These are phyloP conservation scores for Stellera chamaejasme DNA, from an alignment of 345 rosid genomes.

Conservation along the genomic window DNA sequence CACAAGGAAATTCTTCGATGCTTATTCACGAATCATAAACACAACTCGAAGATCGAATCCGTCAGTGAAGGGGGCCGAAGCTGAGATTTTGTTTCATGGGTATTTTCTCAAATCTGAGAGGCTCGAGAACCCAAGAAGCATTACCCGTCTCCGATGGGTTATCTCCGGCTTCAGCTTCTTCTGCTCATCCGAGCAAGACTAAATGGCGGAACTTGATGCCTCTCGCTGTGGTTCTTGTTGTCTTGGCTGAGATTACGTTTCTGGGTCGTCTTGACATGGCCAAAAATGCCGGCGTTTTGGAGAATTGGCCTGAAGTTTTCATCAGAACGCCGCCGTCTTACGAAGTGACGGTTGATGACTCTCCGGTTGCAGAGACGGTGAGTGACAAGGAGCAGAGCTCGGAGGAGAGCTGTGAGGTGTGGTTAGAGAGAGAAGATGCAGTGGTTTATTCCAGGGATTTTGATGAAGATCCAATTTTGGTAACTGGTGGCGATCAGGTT, in stretches of 20 bases:
- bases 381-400: constrained; percentile 5
- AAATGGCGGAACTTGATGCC: constrained; percentile 56
- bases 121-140: constrained; percentile 33
- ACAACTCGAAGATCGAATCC: no score
- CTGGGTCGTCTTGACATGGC: constrained; percentile 67
- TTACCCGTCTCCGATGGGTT: constrained; percentile 20
- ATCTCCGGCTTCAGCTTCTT: constrained; percentile 14
- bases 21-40: no score
- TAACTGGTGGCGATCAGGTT: constrained; percentile 46
- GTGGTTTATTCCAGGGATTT: constrained; percentile 59
- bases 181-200: constrained; percentile 22
- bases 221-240: constrained; percentile 49
- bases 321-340: constrained; percentile 16
- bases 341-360: constrained; percentile 8
- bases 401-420: constrained; percentile 45
- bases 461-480: constrained; percentile 46
- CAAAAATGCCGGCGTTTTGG: constrained; percentile 45
- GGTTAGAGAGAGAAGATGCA: constrained; percentile 61
- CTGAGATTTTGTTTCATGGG: constrained; percentile 27
- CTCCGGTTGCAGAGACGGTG: not conserved
- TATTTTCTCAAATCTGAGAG: constrained; percentile 49
- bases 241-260: constrained; percentile 62
- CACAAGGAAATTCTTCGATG: no score
- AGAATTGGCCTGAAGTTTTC: constrained; percentile 57
- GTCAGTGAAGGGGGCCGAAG: not conserved